phyloP scores from a whole-genome alignment of 176 grass and related monocot species.

The Otatea glauca region DNA sequence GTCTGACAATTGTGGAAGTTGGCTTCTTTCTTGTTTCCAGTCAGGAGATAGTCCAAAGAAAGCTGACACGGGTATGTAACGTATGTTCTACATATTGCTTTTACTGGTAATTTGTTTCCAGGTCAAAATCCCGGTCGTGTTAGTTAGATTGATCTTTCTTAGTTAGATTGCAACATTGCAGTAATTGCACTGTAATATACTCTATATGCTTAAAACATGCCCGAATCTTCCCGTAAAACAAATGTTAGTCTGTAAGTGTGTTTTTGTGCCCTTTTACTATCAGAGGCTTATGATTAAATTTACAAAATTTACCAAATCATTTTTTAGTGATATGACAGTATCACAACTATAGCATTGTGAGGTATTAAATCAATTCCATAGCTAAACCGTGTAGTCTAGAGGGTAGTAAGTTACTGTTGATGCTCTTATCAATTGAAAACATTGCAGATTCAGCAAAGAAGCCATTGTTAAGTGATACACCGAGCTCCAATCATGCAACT shows the following conservation, averaged over 20 bases:
- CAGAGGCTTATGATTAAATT: neutral
- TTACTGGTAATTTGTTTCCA: neutral
- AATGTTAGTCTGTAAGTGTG: neutral
- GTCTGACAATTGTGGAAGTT: constrained; percentile 53
- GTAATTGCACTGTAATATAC: neutral
- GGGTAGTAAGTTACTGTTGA: neutral
- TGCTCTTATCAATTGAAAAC: constrained; percentile 30
- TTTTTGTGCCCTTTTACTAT: neutral
- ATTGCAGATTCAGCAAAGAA: constrained; percentile 36
- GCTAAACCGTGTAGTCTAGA: neutral
- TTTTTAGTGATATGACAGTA: too few relatives aligned
- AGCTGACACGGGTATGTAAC: constrained; percentile 38
- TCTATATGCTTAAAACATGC: neutral
- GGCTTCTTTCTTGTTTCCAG: constrained; percentile 70
- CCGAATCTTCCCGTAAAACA: neutral
- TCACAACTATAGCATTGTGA: neutral
- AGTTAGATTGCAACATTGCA: neutral
- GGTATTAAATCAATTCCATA: neutral
- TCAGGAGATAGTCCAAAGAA: constrained; percentile 51
- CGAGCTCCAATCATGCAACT: neutral
- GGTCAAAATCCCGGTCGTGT: neutral
- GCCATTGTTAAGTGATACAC: constrained; percentile 14
- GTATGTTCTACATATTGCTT: constrained; percentile 5
- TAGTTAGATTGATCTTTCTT: neutral
- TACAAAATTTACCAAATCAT: too few relatives aligned